A percentile compares a stretch with the other conserved stretches of the same genome.
These are phyloP conservation scores for Penicillium nucicola DNA, from an alignment of 495 filamentous ascomycete species.

Conservation along the genomic window DNA sequence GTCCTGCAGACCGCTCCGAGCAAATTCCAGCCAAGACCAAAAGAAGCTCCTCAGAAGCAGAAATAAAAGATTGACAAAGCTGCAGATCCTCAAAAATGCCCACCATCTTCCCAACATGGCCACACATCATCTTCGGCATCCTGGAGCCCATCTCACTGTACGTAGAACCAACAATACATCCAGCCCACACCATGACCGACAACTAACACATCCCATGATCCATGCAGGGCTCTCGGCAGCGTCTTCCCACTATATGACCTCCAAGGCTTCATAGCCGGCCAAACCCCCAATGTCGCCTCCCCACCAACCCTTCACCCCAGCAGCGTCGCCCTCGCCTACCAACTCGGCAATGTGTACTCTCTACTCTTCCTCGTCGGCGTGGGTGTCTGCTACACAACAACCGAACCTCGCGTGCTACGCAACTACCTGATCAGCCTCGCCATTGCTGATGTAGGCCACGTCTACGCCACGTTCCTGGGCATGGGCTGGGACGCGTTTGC, in stretches of 20 bases:
- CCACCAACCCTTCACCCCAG: slow-evolving; percentile 34
- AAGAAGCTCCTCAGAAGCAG: not conserved
- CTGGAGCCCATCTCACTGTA: slow-evolving; percentile 70
- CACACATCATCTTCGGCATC: slow-evolving; percentile 45
- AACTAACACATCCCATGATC: slow-evolving; percentile 5
- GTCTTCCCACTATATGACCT: slow-evolving; percentile 52
- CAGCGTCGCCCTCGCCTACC: slow-evolving; percentile 50
- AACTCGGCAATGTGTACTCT: slow-evolving; percentile 66
- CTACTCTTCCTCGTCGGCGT: slow-evolving; percentile 62
- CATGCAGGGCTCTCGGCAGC: slow-evolving; percentile 52
- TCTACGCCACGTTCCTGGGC: slow-evolving; percentile 57
- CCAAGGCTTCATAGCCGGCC: slow-evolving; percentile 57
- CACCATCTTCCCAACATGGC: slow-evolving; percentile 41
- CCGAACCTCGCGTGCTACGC: slow-evolving; percentile 60
- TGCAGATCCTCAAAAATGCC: slow-evolving; percentile 21
- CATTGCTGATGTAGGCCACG: slow-evolving; percentile 66
- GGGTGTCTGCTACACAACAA: slow-evolving; percentile 57
- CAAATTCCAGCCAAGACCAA: slow-evolving; percentile 1
- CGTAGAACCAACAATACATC: slow-evolving; percentile 14
- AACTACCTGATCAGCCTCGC: slow-evolving; percentile 65
- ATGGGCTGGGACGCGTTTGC: slow-evolving; percentile 54
- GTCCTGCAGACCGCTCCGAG: not conserved
- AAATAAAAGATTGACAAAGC: not conserved
- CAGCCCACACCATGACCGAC: slow-evolving; percentile 1
- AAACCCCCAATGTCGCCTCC: slow-evolving; percentile 44